Conservation (phyloP, 75 land plant genomes). For the Larix kaempferi region DNA sequence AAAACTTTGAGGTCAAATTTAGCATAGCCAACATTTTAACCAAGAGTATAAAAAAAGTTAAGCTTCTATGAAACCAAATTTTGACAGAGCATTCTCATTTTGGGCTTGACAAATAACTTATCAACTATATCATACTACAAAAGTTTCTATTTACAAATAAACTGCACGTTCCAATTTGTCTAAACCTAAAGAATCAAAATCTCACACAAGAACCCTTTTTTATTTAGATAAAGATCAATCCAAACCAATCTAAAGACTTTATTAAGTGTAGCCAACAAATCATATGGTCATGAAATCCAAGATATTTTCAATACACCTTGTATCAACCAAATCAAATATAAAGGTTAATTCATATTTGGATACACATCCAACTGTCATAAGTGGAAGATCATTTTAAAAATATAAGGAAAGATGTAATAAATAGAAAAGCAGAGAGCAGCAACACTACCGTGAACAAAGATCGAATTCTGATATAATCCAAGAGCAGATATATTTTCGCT, state of each 20-base stretch:
- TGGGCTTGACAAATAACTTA: neutral
- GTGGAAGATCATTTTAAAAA: neutral
- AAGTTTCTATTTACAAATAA: neutral
- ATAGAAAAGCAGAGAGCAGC: slow-evolving; percentile 5
- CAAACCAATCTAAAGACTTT: neutral
- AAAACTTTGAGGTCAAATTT: slow-evolving; percentile 7
- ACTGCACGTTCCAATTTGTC: neutral
- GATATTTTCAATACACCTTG: neutral
- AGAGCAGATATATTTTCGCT: slow-evolving; percentile 99
- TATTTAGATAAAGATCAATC: neutral
- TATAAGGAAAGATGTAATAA: neutral
- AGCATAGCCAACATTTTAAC: neutral
- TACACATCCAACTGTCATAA: neutral
- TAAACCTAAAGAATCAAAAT: neutral
- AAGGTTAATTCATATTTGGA: neutral
- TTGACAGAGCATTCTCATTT: neutral
- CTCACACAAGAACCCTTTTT: neutral
- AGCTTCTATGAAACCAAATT: neutral
- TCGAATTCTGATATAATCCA: slow-evolving; percentile 95
- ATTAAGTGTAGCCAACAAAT: neutral
- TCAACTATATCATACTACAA: neutral
- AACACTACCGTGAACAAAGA: slow-evolving; percentile 55
- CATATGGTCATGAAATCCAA: neutral
- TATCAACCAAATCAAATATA: neutral
- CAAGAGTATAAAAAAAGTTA: neutral